Base-by-base conservation (phyloP, 345 rosid species). In the Citrus reticulata region DNA sequence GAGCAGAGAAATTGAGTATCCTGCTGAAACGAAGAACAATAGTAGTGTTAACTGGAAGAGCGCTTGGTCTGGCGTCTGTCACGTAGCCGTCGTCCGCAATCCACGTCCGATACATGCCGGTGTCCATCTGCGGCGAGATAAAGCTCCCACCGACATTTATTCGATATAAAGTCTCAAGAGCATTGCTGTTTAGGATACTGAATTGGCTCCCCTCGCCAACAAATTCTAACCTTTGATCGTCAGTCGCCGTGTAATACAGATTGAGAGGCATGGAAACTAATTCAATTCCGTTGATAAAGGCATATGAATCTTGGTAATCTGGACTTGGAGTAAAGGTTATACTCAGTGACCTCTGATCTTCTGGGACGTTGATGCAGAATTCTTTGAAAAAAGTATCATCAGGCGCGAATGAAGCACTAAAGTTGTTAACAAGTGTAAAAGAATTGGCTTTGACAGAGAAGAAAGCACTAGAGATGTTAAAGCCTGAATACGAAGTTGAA, bases 21-120 rank as follows among this genome's bases (percentile, higher is more conserved):
- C 13, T 46, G 17, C 51, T 46, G 17, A 46, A 9, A 0, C 37
- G 76, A 69, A 74, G 57, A 0, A 6, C 76, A 65, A 27, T 5
- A 11, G 3, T 25, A 0, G 1, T 0, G 3, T 70, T 5, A 25
- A 0, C 0, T 27, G 16, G 60, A 1, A 0, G 0, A 16, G 1
- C 0, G 4, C 81, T 39, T 0, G 34, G 32, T 2, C 62, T 60
- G 0, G 2, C 29, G 22, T n/a, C 16, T 2, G 64, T 17, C 1
- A 73, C 0, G 42, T 76, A 74, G 0, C 32, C 4, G 6, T 1
- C 8, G 59, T 83, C 85, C 8, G 5, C 0, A 2, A 0, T 0
- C 91, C 92, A 89, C 2, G 22, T 40, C 2, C 91, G 75, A 74
- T 76, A 87, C 87, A 90, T 78, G 0, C 88, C 88, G 0, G 81